These are phyloP conservation scores for Torulaspora gathmanii DNA, from an alignment of 805 yeast genomes.

Conservation along the genomic window DNA sequence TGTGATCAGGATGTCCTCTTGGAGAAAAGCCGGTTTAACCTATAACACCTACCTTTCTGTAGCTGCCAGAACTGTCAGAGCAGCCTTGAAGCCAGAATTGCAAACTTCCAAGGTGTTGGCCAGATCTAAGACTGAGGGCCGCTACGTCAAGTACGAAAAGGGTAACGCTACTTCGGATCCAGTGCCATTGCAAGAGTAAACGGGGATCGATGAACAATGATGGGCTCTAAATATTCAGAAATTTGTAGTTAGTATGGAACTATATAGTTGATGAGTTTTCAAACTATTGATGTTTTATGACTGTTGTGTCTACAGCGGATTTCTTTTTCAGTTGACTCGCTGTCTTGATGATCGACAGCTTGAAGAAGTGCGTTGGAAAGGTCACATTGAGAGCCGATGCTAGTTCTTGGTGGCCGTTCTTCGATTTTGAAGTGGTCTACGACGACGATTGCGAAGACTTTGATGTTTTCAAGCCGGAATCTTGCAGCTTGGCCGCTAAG, in stretches of 20 bases:
- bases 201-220: neutral
- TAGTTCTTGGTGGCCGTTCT: neutral
- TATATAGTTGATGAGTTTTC: neutral
- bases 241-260: slow-evolving; percentile 1
- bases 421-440: slow-evolving; percentile 1
- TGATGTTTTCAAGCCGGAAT: neutral
- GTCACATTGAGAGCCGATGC: slow-evolving; percentile 1
- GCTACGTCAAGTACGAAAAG: slow-evolving; percentile 62
- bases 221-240: slow-evolving; percentile 6
- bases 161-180: slow-evolving; percentile 50
- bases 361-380: neutral
- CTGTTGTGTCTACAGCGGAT: neutral
- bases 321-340: neutral
- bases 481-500: neutral
- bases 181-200: slow-evolving; percentile 31
- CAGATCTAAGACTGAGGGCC: slow-evolving; percentile 72
- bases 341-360: neutral
- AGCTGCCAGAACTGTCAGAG: slow-evolving; percentile 85
- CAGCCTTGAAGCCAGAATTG: slow-evolving; percentile 80
- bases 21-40: slow-evolving; percentile 67
- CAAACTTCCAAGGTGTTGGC: slow-evolving; percentile 63
- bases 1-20: slow-evolving; percentile 42
- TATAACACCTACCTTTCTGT: slow-evolving; percentile 84
- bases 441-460: neutral
- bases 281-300: neutral